Base-by-base conservation (phyloP, 106 monocot species). In the Dendrobium chrysotoxum region DNA sequence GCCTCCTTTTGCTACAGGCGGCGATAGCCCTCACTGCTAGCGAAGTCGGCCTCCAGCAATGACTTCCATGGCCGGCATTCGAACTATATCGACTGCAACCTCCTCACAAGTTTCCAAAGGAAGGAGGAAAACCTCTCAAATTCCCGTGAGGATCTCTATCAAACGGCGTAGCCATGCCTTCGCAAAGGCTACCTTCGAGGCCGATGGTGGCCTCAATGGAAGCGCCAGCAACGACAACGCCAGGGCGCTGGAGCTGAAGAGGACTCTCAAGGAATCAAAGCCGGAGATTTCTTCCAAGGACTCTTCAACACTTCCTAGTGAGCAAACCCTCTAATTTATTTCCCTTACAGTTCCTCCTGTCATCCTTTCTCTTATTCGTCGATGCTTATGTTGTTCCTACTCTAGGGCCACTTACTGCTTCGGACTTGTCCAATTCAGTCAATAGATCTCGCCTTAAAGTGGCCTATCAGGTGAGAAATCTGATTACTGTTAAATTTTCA, bases 391-490 rank as follows among this genome's bases (percentile, higher is more conserved):
- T 12, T 25, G 1, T 46, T 57, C 81, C 40, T 53, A 31, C 31
- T 82, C 7, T 20, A 89, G 89, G 80, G 74, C 86, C 89, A 12
- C 79, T 89, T 23, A 82, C 89, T 6, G 68, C 39, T 40, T 82
- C 65, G 31, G 86, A 82, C 78, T 26, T 80, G 45, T 79, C 89
- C 39, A 79, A 55, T 50, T 71, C 77, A 64, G 82, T 61, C 35
- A 46, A 77, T 77, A 81, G 82, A 55, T 84, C 86, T 67, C 74
- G 80, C 7, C 72, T 84, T 28, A 76, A 84, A 57, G 89, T 89
- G 50, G 89, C 89, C 9, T 89, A 89, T 53, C 89, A 89, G 89
- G 89, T 86, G 25, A n/a, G 6, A 5, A 80, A 28, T 53, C 44
- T 53, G 18, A 35, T 23, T 26, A 31, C 6, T 46, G 12, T 15